Conservation (phyloP, 1,284 basidiomycete genomes). For the Rhodotorula glutinis region DNA sequence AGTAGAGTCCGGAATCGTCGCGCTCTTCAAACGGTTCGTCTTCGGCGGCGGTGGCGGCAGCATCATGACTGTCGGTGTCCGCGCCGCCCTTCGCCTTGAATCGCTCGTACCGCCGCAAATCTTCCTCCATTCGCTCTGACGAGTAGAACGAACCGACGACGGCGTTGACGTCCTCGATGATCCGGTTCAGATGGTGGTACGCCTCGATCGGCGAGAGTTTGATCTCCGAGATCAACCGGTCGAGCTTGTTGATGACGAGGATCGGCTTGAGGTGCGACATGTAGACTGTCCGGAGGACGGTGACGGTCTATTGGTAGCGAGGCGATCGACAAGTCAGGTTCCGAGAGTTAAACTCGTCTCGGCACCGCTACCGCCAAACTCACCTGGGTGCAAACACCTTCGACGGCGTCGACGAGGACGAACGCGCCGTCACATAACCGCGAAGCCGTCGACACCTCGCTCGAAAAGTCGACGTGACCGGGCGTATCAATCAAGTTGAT, state of each 20-base stretch:
- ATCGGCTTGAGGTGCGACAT: slow-evolving; percentile 82
- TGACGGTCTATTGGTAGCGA: slow-evolving; percentile 68
- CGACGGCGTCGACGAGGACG: slow-evolving; percentile 95
- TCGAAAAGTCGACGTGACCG: slow-evolving; percentile 97
- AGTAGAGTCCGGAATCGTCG: slow-evolving; percentile 97
- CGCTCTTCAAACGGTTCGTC: slow-evolving; percentile 70
- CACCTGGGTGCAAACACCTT: slow-evolving; percentile 96
- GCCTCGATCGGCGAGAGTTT: slow-evolving; percentile 88
- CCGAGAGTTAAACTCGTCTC: too few relatives aligned
- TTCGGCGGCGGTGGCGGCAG: slow-evolving; percentile 51
- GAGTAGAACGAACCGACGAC: slow-evolving; percentile 97
- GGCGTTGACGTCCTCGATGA: slow-evolving; percentile 97
- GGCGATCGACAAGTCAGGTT: background rate
- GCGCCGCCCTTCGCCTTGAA: slow-evolving; percentile 67
- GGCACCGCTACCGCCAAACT: slow-evolving; percentile 41
- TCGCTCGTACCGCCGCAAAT: slow-evolving; percentile 87
- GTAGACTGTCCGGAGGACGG: slow-evolving; percentile 94
- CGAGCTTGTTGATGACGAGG: slow-evolving; percentile 96
- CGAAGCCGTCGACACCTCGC: slow-evolving; percentile 91
- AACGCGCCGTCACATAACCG: slow-evolving; percentile 92
- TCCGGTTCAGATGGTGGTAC: slow-evolving; percentile 84
- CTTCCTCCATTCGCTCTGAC: slow-evolving; percentile 94
- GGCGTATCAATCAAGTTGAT: slow-evolving; percentile 98
- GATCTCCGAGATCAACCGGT: slow-evolving; percentile 90
- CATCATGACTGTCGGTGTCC: slow-evolving; percentile 46